Conservation (phyloP, 371 early-diverging fungal species). For the Apophysomyces elegans region DNA sequence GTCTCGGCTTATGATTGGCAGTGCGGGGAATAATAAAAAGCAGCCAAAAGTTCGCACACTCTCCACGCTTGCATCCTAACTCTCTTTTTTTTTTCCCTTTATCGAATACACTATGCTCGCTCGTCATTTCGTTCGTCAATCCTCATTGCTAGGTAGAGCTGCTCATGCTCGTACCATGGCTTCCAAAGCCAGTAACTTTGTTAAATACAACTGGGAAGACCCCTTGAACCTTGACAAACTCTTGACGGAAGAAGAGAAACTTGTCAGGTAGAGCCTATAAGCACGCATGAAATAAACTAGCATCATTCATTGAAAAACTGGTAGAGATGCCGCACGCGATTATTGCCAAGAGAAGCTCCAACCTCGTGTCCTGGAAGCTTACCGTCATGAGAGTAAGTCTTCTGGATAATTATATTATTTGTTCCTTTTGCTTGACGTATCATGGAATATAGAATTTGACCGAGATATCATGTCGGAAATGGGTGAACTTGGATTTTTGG, state of each 20-base stretch:
- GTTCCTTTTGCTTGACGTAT: conserved; percentile 1
- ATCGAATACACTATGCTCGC: conserved; percentile 18
- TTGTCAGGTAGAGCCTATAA: conserved; percentile 62
- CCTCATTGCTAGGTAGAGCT: conserved; percentile 1
- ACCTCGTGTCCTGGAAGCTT: conserved; percentile 85
- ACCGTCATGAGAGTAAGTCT: conserved; percentile 82
- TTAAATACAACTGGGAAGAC: conserved; percentile 94
- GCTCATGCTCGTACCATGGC: conserved; percentile 45
- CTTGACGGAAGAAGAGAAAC: conserved; percentile 89
- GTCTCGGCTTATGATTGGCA: not conserved
- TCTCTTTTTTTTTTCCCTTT: not conserved
- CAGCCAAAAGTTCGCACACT: not conserved
- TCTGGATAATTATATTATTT: not conserved
- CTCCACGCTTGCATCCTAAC: not conserved
- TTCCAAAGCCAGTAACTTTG: conserved; percentile 58
- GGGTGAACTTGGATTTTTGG: conserved; percentile 95
- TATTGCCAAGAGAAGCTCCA: conserved; percentile 91
- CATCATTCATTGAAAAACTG: not conserved
- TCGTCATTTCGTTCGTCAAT: conserved; percentile 22
- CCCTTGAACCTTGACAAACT: conserved; percentile 84
- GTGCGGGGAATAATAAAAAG: conserved; percentile 4
- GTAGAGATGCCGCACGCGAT: conserved; percentile 80
- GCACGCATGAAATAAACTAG: no score
- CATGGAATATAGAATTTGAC: conserved; percentile 70
- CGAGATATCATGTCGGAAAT: conserved; percentile 90